A percentile compares a stretch with the other conserved stretches of the same genome.
Evolutionary conservation across 345 rosid genomes (phyloP).

Genomic region (Adansonia digitata): DNA sequence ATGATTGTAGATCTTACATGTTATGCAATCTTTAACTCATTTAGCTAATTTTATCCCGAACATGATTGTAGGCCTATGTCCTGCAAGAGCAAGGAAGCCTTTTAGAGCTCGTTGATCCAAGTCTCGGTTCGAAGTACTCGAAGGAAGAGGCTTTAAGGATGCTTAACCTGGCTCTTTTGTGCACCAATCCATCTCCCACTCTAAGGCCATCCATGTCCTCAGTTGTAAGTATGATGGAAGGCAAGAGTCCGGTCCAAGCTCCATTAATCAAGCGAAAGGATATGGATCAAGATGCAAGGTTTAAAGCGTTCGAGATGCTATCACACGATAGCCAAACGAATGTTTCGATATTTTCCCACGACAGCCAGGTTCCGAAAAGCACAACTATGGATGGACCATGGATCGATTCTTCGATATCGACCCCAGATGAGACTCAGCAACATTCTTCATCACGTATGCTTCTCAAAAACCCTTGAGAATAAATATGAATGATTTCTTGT

Average conservation of each 20-base stretch:
- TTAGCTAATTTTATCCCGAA: neutral
- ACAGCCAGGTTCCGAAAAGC: constrained; percentile 32
- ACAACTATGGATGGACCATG: constrained; percentile 61
- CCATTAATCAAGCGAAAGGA: constrained; percentile 55
- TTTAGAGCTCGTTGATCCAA: constrained; percentile 71
- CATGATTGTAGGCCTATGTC: constrained; percentile 60
- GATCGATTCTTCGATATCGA: constrained; percentile 47
- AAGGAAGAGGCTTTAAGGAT: constrained; percentile 59
- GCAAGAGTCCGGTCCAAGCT: constrained; percentile 62
- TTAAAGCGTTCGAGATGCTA: constrained; percentile 67
- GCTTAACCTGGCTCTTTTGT: constrained; percentile 65
- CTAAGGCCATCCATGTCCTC: constrained; percentile 80
- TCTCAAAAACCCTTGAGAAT: constrained; percentile 20
- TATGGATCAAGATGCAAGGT: constrained; percentile 51
- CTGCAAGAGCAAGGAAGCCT: constrained; percentile 91
- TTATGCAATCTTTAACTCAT: neutral
- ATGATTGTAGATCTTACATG: neutral
- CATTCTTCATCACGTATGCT: constrained; percentile 29
- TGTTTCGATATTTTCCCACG: constrained; percentile 35
- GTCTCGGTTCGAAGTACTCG: constrained; percentile 50
- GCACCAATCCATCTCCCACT: constrained; percentile 90
- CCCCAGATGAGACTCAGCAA: constrained; percentile 26
- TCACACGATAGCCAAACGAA: constrained; percentile 57
- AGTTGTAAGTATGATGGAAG: constrained; percentile 78
- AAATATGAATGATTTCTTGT: neutral